Evolutionary conservation across 371 early-diverging fungal species (phyloP).

Genomic region (Circinella minor): DNA sequence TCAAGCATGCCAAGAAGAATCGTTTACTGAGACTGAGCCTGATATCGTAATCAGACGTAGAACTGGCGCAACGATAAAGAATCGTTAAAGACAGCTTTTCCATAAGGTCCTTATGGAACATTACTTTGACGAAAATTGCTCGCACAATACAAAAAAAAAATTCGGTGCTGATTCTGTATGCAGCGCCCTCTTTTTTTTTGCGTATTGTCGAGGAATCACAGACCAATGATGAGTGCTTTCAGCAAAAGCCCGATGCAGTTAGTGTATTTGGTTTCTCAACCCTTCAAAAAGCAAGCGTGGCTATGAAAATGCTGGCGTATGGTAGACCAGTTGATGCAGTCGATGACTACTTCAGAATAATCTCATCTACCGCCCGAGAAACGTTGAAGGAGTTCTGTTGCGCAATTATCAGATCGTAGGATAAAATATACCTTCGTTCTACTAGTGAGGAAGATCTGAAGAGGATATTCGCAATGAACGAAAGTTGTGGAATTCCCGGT

Average conservation of each 20-base stretch:
- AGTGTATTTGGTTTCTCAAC: background rate
- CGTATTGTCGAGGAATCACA: background rate
- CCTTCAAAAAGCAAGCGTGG: background rate
- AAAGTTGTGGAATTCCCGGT: background rate
- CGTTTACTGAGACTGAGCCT: too few species aligned
- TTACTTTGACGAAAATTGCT: background rate
- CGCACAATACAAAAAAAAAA: too few species aligned
- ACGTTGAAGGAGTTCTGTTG: background rate
- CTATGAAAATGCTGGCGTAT: constrained; percentile 7
- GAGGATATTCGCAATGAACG: background rate
- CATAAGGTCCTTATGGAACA: background rate
- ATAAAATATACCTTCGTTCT: background rate
- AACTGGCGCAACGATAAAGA: background rate
- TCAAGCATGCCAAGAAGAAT: too few species aligned
- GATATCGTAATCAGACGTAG: too few species aligned
- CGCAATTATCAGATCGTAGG: background rate
- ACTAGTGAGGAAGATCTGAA: constrained; percentile 5
- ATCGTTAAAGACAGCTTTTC: background rate
- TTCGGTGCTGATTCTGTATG: background rate
- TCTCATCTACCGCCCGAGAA: background rate
- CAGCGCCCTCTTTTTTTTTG: background rate
- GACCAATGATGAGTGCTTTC: background rate
- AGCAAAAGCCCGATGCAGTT: background rate
- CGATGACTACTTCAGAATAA: background rate
- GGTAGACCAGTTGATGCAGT: background rate